phyloP scores from a whole-genome alignment of 495 filamentous ascomycete genomes.

The Podospora pseudoanserina region DNA sequence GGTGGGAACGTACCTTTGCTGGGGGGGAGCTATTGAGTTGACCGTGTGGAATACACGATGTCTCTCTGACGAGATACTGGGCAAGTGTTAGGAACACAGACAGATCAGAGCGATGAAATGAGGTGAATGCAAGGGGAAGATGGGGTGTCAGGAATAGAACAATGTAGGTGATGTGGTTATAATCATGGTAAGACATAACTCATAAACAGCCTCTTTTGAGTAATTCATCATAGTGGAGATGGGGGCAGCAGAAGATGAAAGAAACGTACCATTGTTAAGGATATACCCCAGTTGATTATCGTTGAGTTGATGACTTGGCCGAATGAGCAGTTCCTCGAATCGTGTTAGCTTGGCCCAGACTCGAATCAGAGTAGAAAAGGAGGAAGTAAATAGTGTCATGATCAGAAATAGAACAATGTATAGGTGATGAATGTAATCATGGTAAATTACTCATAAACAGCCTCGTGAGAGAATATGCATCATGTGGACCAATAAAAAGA shows the following conservation, averaged over 20 bases:
- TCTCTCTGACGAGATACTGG: too few species aligned
- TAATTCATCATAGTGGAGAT: background rate
- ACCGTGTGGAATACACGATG: too few species aligned
- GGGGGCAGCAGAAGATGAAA: background rate
- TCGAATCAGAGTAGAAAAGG: background rate
- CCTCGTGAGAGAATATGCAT: conserved; percentile 3
- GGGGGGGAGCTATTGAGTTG: background rate
- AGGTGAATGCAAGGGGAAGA: background rate
- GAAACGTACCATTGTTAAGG: background rate
- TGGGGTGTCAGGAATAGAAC: conserved; percentile 39
- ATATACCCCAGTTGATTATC: too few species aligned
- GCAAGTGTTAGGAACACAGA: too few species aligned
- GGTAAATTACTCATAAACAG: background rate
- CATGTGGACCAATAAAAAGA: background rate
- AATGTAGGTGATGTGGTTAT: conserved; percentile 37
- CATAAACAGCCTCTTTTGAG: conserved; percentile 7
- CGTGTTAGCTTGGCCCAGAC: background rate
- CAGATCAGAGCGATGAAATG: too few species aligned
- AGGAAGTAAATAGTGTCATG: background rate
- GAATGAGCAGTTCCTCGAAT: background rate
- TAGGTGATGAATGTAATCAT: conserved; percentile 4
- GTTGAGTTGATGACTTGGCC: background rate
- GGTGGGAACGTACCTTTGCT: too few species aligned
- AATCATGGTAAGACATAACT: background rate
- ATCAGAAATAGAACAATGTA: conserved; percentile 7